A percentile compares a stretch with the other conserved stretches of the same genome.
Evolutionary conservation across 2,329 filamentous ascomycete species (phyloP).

Genomic region (Penicillium vulpinum): DNA sequence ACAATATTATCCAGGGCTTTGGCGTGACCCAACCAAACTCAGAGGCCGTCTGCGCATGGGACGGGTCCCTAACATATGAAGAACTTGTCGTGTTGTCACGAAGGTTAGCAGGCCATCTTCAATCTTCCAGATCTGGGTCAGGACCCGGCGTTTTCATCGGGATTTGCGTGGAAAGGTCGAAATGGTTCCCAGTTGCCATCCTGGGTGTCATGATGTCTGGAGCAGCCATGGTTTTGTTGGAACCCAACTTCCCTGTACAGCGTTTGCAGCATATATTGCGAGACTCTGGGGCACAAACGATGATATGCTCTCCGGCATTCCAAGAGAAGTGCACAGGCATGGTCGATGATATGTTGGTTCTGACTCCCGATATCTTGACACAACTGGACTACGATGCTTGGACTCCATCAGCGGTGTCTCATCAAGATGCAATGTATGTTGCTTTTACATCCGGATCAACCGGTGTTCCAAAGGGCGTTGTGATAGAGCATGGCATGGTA

Average conservation of each 20-base stretch:
- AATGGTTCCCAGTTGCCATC: conserved; percentile 6
- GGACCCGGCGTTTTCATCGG: not conserved
- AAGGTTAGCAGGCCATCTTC: not conserved
- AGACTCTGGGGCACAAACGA: not conserved
- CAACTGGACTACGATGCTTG: not conserved
- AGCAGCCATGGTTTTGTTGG: conserved; percentile 11
- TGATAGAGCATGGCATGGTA: conserved; percentile 6
- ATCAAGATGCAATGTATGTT: conserved; percentile 3
- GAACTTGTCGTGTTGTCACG: not conserved
- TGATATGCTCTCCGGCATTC: not conserved
- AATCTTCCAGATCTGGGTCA: not conserved
- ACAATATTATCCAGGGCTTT: not conserved
- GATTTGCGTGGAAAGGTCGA: conserved; percentile 5
- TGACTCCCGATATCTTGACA: not conserved
- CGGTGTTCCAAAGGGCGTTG: conserved; percentile 8
- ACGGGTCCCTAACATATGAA: conserved; percentile 10
- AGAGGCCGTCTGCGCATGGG: conserved; percentile 14
- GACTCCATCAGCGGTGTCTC: not conserved
- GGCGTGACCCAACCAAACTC: conserved; percentile 1
- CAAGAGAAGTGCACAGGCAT: not conserved
- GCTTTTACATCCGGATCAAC: conserved; percentile 9
- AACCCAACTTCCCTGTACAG: not conserved
- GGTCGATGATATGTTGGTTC: not conserved
- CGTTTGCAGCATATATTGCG: conserved; percentile 3
- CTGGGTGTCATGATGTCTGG: conserved; percentile 10